Evolutionary conservation across 495 filamentous ascomycete genomes (phyloP).

Genomic region (Talaromyces stipitatus): DNA sequence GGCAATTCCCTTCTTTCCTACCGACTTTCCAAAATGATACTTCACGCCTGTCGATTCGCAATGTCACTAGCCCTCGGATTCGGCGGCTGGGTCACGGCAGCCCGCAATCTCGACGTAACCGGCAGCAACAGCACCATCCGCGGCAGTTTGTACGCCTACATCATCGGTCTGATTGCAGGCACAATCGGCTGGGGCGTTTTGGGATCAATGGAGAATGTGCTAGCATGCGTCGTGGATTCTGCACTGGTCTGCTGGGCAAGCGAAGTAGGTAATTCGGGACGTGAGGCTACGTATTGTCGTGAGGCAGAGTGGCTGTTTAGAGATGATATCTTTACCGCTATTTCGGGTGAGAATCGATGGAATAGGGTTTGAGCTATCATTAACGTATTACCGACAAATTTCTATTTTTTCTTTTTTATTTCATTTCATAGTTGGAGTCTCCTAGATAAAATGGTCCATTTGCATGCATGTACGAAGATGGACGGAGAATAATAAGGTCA

Average conservation of each 20-base stretch:
- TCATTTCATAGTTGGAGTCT: not conserved
- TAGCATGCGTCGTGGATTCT: conserved; percentile 88
- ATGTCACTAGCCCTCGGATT: conserved; percentile 86
- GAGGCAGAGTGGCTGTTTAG: conserved; percentile 81
- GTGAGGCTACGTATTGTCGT: conserved; percentile 73
- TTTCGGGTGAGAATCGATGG: not conserved
- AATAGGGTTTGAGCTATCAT: not conserved
- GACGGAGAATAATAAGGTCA: not conserved
- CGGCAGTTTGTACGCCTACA: conserved; percentile 92
- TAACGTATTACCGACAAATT: not conserved
- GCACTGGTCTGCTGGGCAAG: conserved; percentile 90
- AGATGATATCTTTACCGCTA: conserved; percentile 23
- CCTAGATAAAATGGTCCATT: not conserved
- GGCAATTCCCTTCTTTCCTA: conserved; percentile 56
- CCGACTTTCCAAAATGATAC: conserved; percentile 80
- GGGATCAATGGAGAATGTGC: conserved; percentile 89
- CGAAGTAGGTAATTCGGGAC: conserved; percentile 61
- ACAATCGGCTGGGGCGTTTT: conserved; percentile 93
- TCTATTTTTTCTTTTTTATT: not conserved
- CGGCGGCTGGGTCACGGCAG: conserved; percentile 95
- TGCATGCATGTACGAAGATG: not conserved
- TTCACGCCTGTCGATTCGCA: conserved; percentile 82
- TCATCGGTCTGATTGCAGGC: conserved; percentile 84
- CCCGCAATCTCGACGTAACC: conserved; percentile 56
- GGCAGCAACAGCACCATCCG: conserved; percentile 48